Base-by-base conservation (phyloP, 495 filamentous ascomycete genomes). In the Aspergillus nidulans region DNA sequence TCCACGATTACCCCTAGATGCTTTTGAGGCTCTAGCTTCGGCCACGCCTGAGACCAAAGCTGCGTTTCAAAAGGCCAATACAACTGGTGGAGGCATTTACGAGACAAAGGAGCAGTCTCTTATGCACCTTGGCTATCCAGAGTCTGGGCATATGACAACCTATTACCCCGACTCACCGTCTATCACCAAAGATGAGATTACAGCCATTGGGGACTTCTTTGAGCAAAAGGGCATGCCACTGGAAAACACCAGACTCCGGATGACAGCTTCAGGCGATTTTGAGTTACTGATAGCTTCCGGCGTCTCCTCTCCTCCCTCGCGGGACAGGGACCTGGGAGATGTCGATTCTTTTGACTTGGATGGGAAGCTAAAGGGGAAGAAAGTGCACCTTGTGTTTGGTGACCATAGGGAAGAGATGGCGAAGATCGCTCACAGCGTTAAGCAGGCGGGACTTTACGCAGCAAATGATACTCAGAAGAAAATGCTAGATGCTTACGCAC, bases 101-200 rank as follows among this genome's bases (percentile, higher is more conserved):
- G 79, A 82, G 47, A 78, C 81, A 43, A 79, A 81, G 34, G 70
- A 76, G 23, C 80, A 84, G 26, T 80, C 81, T 6, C 73, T 85
- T 53, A 86, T 96, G 76, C 90, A 96, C 60, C 77, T 97, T 16
- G 94, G 94, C 16, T 96, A 95, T 65, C 79, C 87, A 1, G 85
- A 89, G 13, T 72, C 82, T 15, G 90, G 90, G 12, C 92, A 97
- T 66, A 78, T 95, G 74, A 91, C 88, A 2, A 87, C 87, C 1
- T 98, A 98, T 69, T 97, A 98, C 65, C 94, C 94, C 6, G 85
- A 90, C 53, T 95, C 90, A 6, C 81, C 88, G 18, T 76, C 80
- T 32, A 96, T 98, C 64, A 91, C 88, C 23, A 86, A 96, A 67
- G 79, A 82, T 25, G 92, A 98, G 68, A 92, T 96, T 44, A 78